Evolutionary conservation across 179 eudicot genomes (phyloP), one percentile per base, ranked within the genome.

Genomic region (Silene coronaria): DNA sequence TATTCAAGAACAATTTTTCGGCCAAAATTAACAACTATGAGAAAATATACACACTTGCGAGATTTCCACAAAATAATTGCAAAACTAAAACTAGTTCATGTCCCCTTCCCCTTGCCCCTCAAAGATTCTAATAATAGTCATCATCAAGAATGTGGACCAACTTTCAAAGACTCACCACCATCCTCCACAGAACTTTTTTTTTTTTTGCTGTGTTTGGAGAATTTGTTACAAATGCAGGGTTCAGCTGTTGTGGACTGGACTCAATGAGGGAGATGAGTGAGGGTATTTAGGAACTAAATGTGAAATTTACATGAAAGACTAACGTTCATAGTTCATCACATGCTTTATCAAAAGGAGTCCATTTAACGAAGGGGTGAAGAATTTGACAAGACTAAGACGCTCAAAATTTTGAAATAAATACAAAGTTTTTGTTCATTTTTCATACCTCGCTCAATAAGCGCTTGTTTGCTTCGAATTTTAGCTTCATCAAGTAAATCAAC

Each of bases 401-500:
- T 36, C 27, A 36, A 36, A 67, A 19, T 36, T 16, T 22, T 42
- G 72, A 42, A 69, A 57, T 22, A 7, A 51, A 61, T 27, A 28
- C 17, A 48, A n/a, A 19, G 6, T 7, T 21, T 34, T 42, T 22
- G 22, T 64, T 4, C 26, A 62, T 2, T 45, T 70, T 17, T 61
- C 27, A 55, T 83, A 91, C 99, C 99, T 91, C 99, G 84, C 74
- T 88, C 92, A 58, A 88, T 71, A 70, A 96, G 90, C 51, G 84
- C 92, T 23, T 83, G 83, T 82, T 87, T 88, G 82, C 98, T 91
- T 45, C 92, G 86, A 70, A 1, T 85, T 85, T 93, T 96, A 22
- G 99, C 99, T 87, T 96, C 98, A 84, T 91, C 98, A 75, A 96
- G 97, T 69, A 96, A 80, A 85, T 96, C 98, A 73, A 96, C 91